Evolutionary conservation across 495 filamentous ascomycete species (phyloP).

Genomic region (Lasiosphaeria ovina): DNA sequence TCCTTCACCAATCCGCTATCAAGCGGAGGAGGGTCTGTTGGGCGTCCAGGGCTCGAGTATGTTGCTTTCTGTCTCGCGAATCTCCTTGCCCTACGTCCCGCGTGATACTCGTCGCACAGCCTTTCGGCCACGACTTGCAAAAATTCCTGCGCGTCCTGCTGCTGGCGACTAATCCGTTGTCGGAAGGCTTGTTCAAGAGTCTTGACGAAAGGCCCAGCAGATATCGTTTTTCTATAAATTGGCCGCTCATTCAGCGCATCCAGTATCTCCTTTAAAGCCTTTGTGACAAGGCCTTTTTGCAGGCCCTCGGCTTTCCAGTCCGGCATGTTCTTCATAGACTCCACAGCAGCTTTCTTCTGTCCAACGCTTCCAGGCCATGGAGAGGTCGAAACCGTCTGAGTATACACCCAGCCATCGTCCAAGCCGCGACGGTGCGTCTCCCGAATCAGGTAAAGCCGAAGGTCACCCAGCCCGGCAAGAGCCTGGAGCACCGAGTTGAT

Average conservation of each 20-base stretch:
- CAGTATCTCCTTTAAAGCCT: conserved; percentile 85
- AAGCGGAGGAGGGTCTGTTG: too few relatives aligned
- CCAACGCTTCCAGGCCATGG: conserved; percentile 17
- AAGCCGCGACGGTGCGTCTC: conserved; percentile 79
- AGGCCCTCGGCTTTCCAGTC: conserved; percentile 68
- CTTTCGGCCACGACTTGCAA: conserved; percentile 90
- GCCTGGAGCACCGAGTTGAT: conserved; percentile 97
- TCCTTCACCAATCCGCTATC: too few relatives aligned
- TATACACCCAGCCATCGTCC: conserved; percentile 71
- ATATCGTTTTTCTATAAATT: conserved; percentile 91
- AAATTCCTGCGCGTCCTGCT: conserved; percentile 99
- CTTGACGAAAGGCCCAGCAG: conserved; percentile 73
- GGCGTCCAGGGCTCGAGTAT: too few relatives aligned
- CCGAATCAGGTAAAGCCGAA: conserved; percentile 85
- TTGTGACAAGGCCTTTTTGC: conserved; percentile 78
- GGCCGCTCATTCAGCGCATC: conserved; percentile 93
- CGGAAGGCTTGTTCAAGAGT: conserved; percentile 82
- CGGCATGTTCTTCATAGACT: conserved; percentile 45
- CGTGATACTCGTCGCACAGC: conserved; percentile 89
- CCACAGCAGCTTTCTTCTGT: not conserved
- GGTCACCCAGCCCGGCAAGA: conserved; percentile 87
- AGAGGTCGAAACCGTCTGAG: conserved; percentile 50
- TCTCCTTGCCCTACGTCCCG: conserved; percentile 67
- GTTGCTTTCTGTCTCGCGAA: conserved; percentile 31
- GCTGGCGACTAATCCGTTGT: conserved; percentile 84